phyloP scores from a whole-genome alignment of 2,329 filamentous ascomycete species.

The Xylaria sp. region DNA sequence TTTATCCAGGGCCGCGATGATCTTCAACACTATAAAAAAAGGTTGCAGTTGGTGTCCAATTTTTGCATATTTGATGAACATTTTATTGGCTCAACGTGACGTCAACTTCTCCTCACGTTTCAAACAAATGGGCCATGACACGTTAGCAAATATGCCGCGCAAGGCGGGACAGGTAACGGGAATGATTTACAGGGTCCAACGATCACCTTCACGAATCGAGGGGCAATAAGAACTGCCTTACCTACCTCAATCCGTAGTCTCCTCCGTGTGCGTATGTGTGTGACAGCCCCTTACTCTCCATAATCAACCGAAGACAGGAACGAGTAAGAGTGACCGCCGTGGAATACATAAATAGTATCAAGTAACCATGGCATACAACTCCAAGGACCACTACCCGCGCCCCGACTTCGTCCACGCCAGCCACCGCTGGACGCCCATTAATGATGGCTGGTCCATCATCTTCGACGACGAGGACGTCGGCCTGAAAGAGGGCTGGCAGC shows the following conservation, averaged over 20 bases:
- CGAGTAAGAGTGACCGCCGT: neutral
- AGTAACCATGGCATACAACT: constrained; percentile 34
- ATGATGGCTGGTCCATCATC: constrained; percentile 65
- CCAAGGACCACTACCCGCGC: constrained; percentile 56
- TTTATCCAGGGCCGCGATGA: neutral
- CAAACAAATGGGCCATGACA: constrained; percentile 28
- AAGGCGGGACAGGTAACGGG: neutral
- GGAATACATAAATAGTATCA: neutral
- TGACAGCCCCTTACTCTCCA: neutral
- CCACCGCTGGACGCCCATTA: constrained; percentile 62
- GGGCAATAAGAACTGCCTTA: neutral
- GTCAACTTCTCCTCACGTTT: constrained; percentile 35
- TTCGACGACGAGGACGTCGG: constrained; percentile 68
- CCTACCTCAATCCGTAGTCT: neutral
- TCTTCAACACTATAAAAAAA: constrained; percentile 10
- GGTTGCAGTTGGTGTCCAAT: constrained; percentile 27
- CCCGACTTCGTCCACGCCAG: constrained; percentile 63
- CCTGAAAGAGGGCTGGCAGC: constrained; percentile 55
- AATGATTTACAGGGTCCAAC: constrained; percentile 7
- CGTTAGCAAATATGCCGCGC: constrained; percentile 16
- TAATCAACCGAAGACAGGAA: neutral
- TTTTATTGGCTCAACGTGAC: constrained; percentile 33
- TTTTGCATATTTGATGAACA: constrained; percentile 22
- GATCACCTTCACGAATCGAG: constrained; percentile 11
- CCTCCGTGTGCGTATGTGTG: neutral